These are phyloP conservation scores for Lactarius indigo DNA, from an alignment of 768 basidiomycete genomes.

Conservation along the genomic window DNA sequence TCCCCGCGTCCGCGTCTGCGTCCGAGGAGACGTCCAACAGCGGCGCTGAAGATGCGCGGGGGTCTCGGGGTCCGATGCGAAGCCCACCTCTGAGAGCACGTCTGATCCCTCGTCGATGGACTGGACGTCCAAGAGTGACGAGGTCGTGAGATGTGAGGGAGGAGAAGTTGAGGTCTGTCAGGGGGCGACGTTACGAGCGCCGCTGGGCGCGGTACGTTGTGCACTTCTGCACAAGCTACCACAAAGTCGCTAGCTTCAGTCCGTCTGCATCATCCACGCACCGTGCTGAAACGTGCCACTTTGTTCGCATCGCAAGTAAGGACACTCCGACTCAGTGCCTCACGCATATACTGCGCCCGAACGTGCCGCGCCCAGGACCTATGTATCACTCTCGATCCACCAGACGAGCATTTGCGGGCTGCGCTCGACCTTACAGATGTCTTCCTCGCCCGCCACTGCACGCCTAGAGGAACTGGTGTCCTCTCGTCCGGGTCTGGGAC, in stretches of 20 bases:
- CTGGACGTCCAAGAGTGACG: constrained; percentile 31
- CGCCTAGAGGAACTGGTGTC: constrained; percentile 38
- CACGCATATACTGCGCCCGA: constrained; percentile 79
- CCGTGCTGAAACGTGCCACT: background rate
- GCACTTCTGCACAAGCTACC: constrained; percentile 78
- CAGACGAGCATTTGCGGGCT: constrained; percentile 69
- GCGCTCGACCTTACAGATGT: constrained; percentile 60
- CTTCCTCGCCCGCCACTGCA: constrained; percentile 48
- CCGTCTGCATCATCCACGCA: constrained; percentile 32
- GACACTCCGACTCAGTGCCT: constrained; percentile 53
- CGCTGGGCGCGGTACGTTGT: constrained; percentile 74
- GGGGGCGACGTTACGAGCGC: constrained; percentile 66
- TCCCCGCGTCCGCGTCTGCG: constrained; percentile 31
- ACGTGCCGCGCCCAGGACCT: constrained; percentile 62
- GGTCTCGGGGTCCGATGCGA: constrained; percentile 30
- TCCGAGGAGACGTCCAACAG: constrained; percentile 34
- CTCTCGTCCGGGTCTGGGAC: constrained; percentile 37
- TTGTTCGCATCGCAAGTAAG: constrained; percentile 44
- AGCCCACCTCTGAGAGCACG: constrained; percentile 25
- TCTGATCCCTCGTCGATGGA: constrained; percentile 26
- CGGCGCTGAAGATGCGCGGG: background rate
- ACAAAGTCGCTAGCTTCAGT: constrained; percentile 82
- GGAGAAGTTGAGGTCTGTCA: constrained; percentile 60
- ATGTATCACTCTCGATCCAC: constrained; percentile 66
- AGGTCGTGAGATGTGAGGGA: constrained; percentile 45